Percentiles rank a stretch among this genome's conserved stretches.
Conservation (phyloP, 2,329 filamentous ascomycete genomes). For the Phyllosticta citribraziliensis region DNA sequence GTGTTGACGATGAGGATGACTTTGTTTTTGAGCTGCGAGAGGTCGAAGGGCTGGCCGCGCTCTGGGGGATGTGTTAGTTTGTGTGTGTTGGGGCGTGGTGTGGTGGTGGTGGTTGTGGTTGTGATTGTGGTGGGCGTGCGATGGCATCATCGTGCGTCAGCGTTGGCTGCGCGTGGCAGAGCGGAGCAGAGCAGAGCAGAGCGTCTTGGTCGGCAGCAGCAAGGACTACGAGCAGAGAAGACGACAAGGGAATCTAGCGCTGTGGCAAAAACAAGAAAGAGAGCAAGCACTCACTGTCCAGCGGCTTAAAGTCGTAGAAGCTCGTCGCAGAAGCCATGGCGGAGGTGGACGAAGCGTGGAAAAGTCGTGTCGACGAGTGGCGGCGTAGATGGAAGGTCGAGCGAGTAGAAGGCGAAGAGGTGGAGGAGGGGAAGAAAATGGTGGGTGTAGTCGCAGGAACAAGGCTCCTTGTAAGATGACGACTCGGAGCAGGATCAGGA, state of each 20-base stretch:
- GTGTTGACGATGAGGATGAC: conserved; percentile 96
- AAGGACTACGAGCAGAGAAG: not conserved
- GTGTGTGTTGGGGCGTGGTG: too few species aligned
- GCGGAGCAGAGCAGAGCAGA: too few species aligned
- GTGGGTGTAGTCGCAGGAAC: not conserved
- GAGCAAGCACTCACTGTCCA: conserved; percentile 54
- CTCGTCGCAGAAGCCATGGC: conserved; percentile 58
- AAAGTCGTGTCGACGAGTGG: not conserved
- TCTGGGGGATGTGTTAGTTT: conserved; percentile 6
- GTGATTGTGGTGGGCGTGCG: not conserved
- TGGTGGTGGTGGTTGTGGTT: not conserved
- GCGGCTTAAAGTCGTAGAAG: conserved; percentile 78
- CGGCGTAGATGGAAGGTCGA: not conserved
- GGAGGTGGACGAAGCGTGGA: not conserved
- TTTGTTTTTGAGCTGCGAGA: conserved; percentile 73
- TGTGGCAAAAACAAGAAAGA: not conserved
- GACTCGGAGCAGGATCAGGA: not conserved
- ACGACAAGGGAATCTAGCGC: too few species aligned
- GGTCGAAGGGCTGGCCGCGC: conserved; percentile 60
- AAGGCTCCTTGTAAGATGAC: not conserved
- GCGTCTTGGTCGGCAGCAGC: too few species aligned
- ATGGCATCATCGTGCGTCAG: not conserved
- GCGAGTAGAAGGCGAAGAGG: not conserved
- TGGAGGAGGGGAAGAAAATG: not conserved
- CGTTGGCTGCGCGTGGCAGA: not conserved